Base-by-base conservation (phyloP, 106 monocot species). In the Dendrobium huoshanense region DNA sequence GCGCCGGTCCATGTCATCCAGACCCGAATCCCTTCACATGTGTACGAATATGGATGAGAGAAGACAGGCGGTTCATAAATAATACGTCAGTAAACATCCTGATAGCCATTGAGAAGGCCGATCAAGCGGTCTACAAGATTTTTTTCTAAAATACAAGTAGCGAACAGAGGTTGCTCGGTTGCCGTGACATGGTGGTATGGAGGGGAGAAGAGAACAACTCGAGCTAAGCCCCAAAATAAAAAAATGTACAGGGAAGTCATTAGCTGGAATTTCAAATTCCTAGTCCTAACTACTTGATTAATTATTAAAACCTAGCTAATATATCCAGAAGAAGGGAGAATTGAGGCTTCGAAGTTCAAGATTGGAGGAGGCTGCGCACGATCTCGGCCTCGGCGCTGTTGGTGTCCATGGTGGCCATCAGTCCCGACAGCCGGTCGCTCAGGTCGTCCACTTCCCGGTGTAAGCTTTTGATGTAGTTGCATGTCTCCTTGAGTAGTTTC, bases 401-500 rank as follows among this genome's bases (percentile, higher is more conserved):
- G 48, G 24, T 51, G 78, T 92, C 92, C 92, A 92, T 81, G 19
- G 87, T 85, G 16, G 81, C 77, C 75, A 92, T 89, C 41, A 92
- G 84, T 18, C 81, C 80, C 2, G 92, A 85, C 33, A 92, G 87
- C 78, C 80, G 72, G 75, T 89, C 89, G 58, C 89, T 89, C 24
- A 92, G 87, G 82, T 85, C 84, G 80, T 77, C 89, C 41, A 92
- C 89, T 51, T 92, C 92, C 55, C 84, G 81, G 72, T 89, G 87
- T 55, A 92, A 78, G 84, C 89, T 92, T 86, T 79, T 92, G 41
- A 92, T 92, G 82, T 89, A 89, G 82, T 51, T 88, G 85, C 92
- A 92, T n/a, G 89, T 89, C 84, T 92, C 92, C 75, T 86, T 89
- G 47, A 92, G 80, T 67, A 92, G 84, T 78, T 92, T 92, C 22